These are phyloP conservation scores for Phytophthora aleatoria DNA, from an alignment of 352 stramenopile genomes.

Conservation along the genomic window DNA sequence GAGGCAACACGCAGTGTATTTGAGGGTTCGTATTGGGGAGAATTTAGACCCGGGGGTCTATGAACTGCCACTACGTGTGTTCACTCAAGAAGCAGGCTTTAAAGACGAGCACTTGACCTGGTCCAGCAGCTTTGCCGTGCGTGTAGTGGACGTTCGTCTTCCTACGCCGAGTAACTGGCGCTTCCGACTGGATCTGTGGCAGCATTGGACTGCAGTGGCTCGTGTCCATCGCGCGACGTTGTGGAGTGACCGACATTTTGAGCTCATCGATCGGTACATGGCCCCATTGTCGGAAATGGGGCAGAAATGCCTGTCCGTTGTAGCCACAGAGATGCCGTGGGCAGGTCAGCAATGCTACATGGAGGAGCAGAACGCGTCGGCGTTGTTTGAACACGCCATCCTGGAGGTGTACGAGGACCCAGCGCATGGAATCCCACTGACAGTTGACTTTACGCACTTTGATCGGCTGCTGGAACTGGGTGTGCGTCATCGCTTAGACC, in stretches of 20 bases:
- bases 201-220: slow-evolving; percentile 70
- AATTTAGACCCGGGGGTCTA: slow-evolving; percentile 53
- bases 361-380: slow-evolving; percentile 67
- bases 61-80: slow-evolving; percentile 67
- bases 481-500: slow-evolving; percentile 51
- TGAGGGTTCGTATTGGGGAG: slow-evolving; percentile 49
- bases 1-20: slow-evolving; percentile 60
- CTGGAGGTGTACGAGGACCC: slow-evolving; percentile 65
- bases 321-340: slow-evolving; percentile 81
- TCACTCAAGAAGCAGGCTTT: slow-evolving; percentile 70
- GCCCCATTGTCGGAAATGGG: slow-evolving; percentile 58
- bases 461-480: slow-evolving; percentile 65
- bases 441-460: slow-evolving; percentile 73
- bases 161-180: slow-evolving; percentile 49
- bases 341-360: slow-evolving; percentile 78
- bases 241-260: slow-evolving; percentile 75
- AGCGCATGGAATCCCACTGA: slow-evolving; percentile 38
- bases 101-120: slow-evolving; percentile 70
- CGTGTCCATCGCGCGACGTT: slow-evolving; percentile 51
- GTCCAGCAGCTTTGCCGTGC: slow-evolving; percentile 57
- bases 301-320: slow-evolving; percentile 75
- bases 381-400: slow-evolving; percentile 72
- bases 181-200: slow-evolving; percentile 83
- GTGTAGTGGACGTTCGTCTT: slow-evolving; percentile 57
- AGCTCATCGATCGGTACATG: slow-evolving; percentile 73